Evolutionary conservation across 371 early-diverging fungal genomes (phyloP).

Genomic region (Spiromyces aspiralis): DNA sequence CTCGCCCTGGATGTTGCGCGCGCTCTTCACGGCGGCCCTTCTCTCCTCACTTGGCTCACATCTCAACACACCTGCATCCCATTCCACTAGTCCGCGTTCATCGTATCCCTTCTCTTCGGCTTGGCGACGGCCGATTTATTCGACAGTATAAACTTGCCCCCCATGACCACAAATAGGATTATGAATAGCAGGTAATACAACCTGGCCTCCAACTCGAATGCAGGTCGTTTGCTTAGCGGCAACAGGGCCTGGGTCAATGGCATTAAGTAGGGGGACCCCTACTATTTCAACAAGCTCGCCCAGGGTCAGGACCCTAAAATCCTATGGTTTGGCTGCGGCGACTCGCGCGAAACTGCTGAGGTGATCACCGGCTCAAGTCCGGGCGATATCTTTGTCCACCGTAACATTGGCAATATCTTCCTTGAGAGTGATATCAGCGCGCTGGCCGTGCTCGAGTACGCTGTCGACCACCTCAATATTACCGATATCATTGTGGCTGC

Average conservation of each 20-base stretch:
- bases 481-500: slow-evolving; percentile 85
- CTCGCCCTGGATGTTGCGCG: too few relatives aligned
- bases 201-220: background rate
- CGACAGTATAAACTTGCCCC: too few relatives aligned
- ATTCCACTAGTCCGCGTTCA: too few relatives aligned
- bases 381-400: slow-evolving; percentile 88
- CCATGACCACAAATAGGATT: too few relatives aligned
- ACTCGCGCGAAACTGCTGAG: slow-evolving; percentile 73
- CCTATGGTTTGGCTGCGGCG: slow-evolving; percentile 90
- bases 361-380: slow-evolving; percentile 19
- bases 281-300: slow-evolving; percentile 41
- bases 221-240: slow-evolving; percentile 10
- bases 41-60: too few relatives aligned
- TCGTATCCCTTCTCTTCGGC: too few relatives aligned
- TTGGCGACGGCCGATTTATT: too few relatives aligned
- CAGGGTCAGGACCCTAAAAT: slow-evolving; percentile 68
- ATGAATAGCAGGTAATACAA: too few relatives aligned
- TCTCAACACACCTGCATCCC: too few relatives aligned
- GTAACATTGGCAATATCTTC: slow-evolving; percentile 92
- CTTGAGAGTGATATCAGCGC: slow-evolving; percentile 55
- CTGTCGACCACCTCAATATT: slow-evolving; percentile 79
- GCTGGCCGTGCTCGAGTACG: slow-evolving; percentile 81
- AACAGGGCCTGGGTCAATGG: slow-evolving; percentile 40
- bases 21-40: too few relatives aligned
- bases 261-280: slow-evolving; percentile 29